Base-by-base conservation (phyloP, 441 rosid species). In the Pelargonium cotyledonis region DNA sequence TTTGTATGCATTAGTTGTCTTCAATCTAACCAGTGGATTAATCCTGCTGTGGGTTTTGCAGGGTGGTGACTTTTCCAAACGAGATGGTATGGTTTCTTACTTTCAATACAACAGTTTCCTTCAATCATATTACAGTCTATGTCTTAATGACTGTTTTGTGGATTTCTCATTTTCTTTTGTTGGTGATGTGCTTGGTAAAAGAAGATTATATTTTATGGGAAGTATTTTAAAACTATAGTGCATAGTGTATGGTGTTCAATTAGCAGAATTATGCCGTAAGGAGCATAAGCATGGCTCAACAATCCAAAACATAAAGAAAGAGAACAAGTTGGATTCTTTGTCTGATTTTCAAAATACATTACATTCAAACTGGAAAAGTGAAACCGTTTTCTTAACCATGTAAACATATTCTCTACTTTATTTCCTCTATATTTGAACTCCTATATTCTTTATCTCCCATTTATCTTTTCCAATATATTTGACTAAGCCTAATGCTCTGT, bases 1-100 rank as follows among this genome's bases (percentile, higher is more conserved):
- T 72, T 61, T 65, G 63, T 46, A 57, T 62, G 18, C 55, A 16
- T 66, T 12, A 15, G 15, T 44, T 5, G 6, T 69, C 47, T 57
- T 49, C n/a, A 44, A 70, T 31, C 40, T 69, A 63, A 55, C 63
- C 38, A 61, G 67, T 75, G 73, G 73, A 74, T 88, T 78, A 84
- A 64, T 14, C 23, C 15, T 77, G 66, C 9, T 74, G 35, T 70
- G 40, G 67, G 16, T 80, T 70, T 80, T 88, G 87, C 96, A 94
- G 99, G 99, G 90, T 63, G 99, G 99, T 16, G 99, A 94, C 78
- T 89, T 94, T 80, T 79, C 85, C 66, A 87, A 80, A 73, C 86
- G 96, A 72, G 95, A 94, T 83, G 99, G 99, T 94, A 80, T 68
- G 94, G n/a, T 80, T 70, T 63, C 68, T 51, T 18, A 31, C 19